A percentile compares a stretch with the other conserved stretches of the same genome.
Conservation (phyloP, 2,329 filamentous ascomycete genomes). For the Ramichloridium luteum region DNA sequence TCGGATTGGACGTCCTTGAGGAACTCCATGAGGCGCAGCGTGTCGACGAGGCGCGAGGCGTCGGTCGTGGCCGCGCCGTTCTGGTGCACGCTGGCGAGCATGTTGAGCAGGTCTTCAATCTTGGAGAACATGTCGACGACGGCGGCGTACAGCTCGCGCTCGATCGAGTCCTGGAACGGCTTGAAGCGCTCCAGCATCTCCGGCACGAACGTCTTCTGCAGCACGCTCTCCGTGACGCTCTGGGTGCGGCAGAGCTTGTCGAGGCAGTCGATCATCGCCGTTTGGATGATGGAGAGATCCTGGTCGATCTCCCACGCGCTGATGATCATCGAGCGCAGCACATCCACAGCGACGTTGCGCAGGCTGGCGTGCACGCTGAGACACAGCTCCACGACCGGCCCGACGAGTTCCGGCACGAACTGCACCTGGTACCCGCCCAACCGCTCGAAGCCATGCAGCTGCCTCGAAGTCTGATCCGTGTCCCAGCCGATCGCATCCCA, state of each 20-base stretch:
- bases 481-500: constrained; percentile 99
- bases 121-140: constrained; percentile 70
- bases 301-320: constrained; percentile 96
- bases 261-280: constrained; percentile 89
- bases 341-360: constrained; percentile 77
- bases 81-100: constrained; percentile 79
- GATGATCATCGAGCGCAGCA: constrained; percentile 94
- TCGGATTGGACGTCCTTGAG: constrained; percentile 93
- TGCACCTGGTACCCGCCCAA: constrained; percentile 97
- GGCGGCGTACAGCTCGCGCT: constrained; percentile 63
- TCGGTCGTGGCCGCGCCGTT: constrained; percentile 52
- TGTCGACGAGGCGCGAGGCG: constrained; percentile 73
- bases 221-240: constrained; percentile 71
- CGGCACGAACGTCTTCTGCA: constrained; percentile 83
- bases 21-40: constrained; percentile 86
- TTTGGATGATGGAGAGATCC: constrained; percentile 81
- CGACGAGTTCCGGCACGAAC: constrained; percentile 85
- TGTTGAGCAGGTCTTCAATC: constrained; percentile 79
- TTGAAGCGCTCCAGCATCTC: constrained; percentile 76
- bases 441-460: constrained; percentile 64
- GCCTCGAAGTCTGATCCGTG: constrained; percentile 63
- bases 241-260: constrained; percentile 73
- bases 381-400: constrained; percentile 84
- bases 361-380: constrained; percentile 90
- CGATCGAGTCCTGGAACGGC: constrained; percentile 50